Percentiles rank a stretch among this genome's conserved stretches.
These are phyloP conservation scores for Podaxis rugospora DNA, from an alignment of 768 basidiomycete genomes.

Conservation along the genomic window DNA sequence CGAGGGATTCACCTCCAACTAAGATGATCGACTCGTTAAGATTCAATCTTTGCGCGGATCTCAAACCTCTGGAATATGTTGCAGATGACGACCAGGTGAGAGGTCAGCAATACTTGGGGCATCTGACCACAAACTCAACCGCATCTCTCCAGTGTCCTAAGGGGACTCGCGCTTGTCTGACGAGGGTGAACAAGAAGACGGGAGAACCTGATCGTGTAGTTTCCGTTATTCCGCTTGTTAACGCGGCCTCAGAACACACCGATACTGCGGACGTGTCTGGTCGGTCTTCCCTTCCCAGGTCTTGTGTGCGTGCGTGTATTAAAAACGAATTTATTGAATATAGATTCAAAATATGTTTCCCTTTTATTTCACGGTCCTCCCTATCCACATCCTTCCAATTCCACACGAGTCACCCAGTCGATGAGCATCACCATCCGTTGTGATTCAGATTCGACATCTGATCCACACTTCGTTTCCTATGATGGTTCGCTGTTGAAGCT, in stretches of 20 bases:
- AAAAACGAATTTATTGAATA: not conserved
- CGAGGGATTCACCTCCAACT: slow-evolving; percentile 61
- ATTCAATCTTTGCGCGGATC: slow-evolving; percentile 66
- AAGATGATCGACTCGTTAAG: slow-evolving; percentile 51
- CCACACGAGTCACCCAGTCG: slow-evolving; percentile 46
- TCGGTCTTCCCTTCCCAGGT: slow-evolving; percentile 24
- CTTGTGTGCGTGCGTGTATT: slow-evolving; percentile 9
- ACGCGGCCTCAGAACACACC: slow-evolving; percentile 29
- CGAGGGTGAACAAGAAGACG: slow-evolving; percentile 57
- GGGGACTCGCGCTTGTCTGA: slow-evolving; percentile 74
- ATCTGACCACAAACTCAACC: not conserved
- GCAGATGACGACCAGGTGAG: slow-evolving; percentile 66
- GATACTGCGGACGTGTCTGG: slow-evolving; percentile 27
- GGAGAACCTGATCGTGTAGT: slow-evolving; percentile 55
- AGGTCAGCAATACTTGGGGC: slow-evolving; percentile 11
- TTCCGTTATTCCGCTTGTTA: slow-evolving; percentile 73
- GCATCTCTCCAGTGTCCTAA: slow-evolving; percentile 48
- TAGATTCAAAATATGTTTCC: slow-evolving; percentile 52
- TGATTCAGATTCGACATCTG: slow-evolving; percentile 31
- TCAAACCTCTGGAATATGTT: slow-evolving; percentile 42
- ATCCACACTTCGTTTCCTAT: slow-evolving; percentile 57
- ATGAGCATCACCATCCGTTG: slow-evolving; percentile 64
- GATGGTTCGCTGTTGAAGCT: slow-evolving; percentile 49
- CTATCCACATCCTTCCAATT: slow-evolving; percentile 49
- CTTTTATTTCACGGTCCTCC: slow-evolving; percentile 54